Conservation (phyloP, 129 eudicot genomes). For the Flaveria linearis region DNA sequence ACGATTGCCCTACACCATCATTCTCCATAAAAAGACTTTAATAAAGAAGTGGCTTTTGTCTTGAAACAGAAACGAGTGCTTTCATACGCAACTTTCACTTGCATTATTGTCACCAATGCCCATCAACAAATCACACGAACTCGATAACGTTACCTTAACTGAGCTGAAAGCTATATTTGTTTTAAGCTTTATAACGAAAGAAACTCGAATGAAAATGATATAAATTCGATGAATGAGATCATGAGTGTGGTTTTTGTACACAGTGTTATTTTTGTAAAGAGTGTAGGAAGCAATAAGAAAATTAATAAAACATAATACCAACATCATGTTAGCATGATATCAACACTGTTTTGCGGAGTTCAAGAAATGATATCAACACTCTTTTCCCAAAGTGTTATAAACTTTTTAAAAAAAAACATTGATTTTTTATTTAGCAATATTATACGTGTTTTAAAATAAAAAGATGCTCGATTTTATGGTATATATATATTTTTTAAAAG, state of each 20-base stretch:
- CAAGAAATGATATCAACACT: too few relatives aligned
- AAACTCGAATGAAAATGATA: neutral
- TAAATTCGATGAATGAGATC: constrained; percentile 29
- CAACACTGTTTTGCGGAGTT: too few relatives aligned
- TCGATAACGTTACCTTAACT: neutral
- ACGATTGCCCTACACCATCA: constrained; percentile 11
- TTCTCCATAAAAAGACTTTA: constrained; percentile 22
- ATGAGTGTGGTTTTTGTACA: neutral
- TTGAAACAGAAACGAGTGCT: constrained; percentile 35
- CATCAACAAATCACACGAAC: constrained; percentile 26
- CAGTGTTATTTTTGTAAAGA: too few relatives aligned
- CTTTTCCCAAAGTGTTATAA: too few relatives aligned
- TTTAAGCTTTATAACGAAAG: constrained; percentile 10
- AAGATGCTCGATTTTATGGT: too few relatives aligned
- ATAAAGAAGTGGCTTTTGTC: constrained; percentile 34
- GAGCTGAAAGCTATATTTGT: neutral
- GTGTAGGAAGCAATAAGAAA: too few relatives aligned
- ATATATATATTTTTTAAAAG: too few relatives aligned
- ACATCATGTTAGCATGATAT: too few relatives aligned
- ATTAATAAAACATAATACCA: too few relatives aligned
- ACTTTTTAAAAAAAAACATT: too few relatives aligned
- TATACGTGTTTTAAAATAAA: too few relatives aligned
- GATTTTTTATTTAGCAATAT: too few relatives aligned
- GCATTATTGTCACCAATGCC: constrained; percentile 34
- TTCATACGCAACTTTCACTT: constrained; percentile 38